Base-by-base conservation (phyloP, 805 yeast species). In the Ogataea methanolica region DNA sequence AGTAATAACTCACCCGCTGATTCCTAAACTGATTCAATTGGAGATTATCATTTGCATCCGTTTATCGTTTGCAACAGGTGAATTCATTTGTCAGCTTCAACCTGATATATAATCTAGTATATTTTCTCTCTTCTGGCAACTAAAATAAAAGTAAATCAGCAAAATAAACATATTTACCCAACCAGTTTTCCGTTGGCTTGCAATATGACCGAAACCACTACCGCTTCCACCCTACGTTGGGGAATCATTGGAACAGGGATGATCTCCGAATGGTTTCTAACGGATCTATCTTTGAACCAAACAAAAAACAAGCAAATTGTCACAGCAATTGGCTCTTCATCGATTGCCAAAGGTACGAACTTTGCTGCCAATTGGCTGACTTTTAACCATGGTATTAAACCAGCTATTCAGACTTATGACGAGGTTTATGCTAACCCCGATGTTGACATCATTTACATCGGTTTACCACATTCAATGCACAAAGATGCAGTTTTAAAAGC, bases 381-480 rank as follows among this genome's bases (percentile, higher is more conserved):
- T 39, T 41, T 34, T 58, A 39, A 57, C 55, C 17, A 54, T 39
- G 38, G 61, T 19, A 39, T 47, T n/a, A 35, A 23, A 23, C 48
- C 51, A 2, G 40, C 9, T 2, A 38, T 64, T 38, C 60, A 54
- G 8, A 48, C 49, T n/a, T 79, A 79, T 54, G 70, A 70, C 16
- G 76, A 74, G 2, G 67, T 78, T 37, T 76, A 69, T 49, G 48
- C 50, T n/a, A 70, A 75, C 51, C 57, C 66, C 3, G 63, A 70
- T 3, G 69, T 78, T 36, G 76, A 79, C 45, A 65, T 73, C n/a
- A 68, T 79, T 36, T 79, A 79, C 54, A 65, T 79, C 36, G 83
- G 81, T 3, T 68, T 80, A 9, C 83, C 83, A 3, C 83, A 79
- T 63, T 63, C 70, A 15, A 65, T 70, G 55, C 84, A 79, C 59